phyloP scores from a whole-genome alignment of 164 flowering plant genomes.

The Magnolia changhungtana region DNA sequence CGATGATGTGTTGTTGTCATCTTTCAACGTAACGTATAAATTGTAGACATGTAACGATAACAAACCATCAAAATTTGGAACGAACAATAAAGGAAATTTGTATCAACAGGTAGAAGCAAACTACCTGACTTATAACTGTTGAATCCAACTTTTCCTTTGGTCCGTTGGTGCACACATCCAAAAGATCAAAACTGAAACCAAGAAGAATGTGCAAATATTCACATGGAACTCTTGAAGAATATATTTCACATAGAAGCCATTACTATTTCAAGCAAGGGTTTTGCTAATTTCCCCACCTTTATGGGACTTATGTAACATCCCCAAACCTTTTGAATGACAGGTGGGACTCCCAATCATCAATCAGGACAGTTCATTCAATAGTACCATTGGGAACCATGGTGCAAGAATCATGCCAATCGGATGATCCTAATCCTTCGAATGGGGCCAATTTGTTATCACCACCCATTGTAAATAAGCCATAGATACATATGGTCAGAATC shows the following conservation, averaged over 20 bases:
- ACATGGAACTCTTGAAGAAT: too few species aligned
- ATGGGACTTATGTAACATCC: too few species aligned
- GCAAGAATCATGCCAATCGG: too few species aligned
- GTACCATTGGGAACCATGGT: too few species aligned
- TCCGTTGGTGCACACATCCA: slow-evolving; percentile 85
- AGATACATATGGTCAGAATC: too few species aligned
- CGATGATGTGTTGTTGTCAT: neutral
- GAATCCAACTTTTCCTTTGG: slow-evolving; percentile 96
- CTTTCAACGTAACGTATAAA: neutral
- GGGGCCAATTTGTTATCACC: too few species aligned
- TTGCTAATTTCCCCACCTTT: too few species aligned
- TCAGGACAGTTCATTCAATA: too few species aligned
- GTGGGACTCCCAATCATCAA: too few species aligned
- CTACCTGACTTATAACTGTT: slow-evolving; percentile 94
- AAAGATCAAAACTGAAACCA: slow-evolving; percentile 63
- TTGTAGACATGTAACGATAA: neutral
- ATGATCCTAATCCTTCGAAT: too few species aligned
- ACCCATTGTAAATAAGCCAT: too few species aligned
- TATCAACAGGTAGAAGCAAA: neutral
- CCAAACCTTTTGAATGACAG: too few species aligned
- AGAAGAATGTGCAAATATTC: neutral
- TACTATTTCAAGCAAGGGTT: neutral
- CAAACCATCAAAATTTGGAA: neutral
- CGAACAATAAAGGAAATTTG: neutral
- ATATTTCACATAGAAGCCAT: neutral